These are phyloP conservation scores for Hyaloscypha hepaticicola DNA, from an alignment of 495 filamentous ascomycete genomes.

Conservation along the genomic window DNA sequence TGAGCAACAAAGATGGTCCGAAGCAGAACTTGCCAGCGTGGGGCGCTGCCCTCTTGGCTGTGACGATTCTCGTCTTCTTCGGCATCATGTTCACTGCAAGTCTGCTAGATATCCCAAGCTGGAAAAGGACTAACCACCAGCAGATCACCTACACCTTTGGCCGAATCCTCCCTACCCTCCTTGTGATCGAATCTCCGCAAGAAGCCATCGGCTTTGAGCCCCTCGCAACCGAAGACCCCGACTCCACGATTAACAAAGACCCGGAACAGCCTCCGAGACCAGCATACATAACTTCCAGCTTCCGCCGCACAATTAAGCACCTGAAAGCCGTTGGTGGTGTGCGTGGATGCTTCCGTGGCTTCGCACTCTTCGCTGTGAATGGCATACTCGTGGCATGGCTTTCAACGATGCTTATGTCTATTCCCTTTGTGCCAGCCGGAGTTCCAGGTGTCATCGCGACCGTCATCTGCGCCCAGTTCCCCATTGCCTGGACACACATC, in stretches of 20 bases:
- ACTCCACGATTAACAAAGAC: slow-evolving; percentile 21
- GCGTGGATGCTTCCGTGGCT: slow-evolving; percentile 27
- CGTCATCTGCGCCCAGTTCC: slow-evolving; percentile 26
- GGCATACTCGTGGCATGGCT: slow-evolving; percentile 1
- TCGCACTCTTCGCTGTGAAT: slow-evolving; percentile 19
- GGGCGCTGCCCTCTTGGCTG: slow-evolving; percentile 15
- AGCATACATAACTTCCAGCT: slow-evolving; percentile 26
- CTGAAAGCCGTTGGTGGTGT: slow-evolving; percentile 26
- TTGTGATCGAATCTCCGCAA: slow-evolving; percentile 31
- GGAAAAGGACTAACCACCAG: slow-evolving; percentile 9
- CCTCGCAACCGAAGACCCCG: slow-evolving; percentile 27
- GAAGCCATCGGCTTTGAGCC: slow-evolving; percentile 29
- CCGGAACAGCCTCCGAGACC: slow-evolving; percentile 18
- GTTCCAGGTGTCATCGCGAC: slow-evolving; percentile 17
- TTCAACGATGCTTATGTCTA: slow-evolving; percentile 1
- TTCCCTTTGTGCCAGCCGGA: slow-evolving; percentile 8
- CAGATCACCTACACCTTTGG: slow-evolving; percentile 33
- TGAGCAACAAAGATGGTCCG: not conserved
- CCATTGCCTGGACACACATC: slow-evolving; percentile 31
- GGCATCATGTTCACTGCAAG: slow-evolving; percentile 12
- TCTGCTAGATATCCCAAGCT: not conserved
- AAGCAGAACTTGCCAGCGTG: slow-evolving; percentile 24
- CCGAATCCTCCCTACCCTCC: slow-evolving; percentile 28
- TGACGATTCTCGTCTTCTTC: slow-evolving; percentile 16
- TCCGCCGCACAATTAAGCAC: slow-evolving; percentile 23